Evolutionary conservation across 352 stramenopile genomes (phyloP).

Genomic region (Pythium chondricola): DNA sequence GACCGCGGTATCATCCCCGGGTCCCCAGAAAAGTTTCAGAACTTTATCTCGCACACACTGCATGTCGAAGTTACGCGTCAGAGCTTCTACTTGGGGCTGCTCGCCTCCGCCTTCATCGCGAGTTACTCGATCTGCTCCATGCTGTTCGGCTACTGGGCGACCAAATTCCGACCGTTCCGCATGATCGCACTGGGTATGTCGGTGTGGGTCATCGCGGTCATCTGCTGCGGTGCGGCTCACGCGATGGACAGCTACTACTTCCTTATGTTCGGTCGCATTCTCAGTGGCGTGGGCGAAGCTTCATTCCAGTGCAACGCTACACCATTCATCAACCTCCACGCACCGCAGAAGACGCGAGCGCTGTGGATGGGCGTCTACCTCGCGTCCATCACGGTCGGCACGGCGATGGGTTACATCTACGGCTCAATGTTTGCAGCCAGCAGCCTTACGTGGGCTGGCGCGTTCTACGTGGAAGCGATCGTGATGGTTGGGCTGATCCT

Average conservation of each 20-base stretch:
- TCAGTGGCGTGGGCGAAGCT: conserved; percentile 88
- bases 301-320: conserved; percentile 91
- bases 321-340: conserved; percentile 91
- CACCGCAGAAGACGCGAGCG: conserved; percentile 52
- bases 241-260: conserved; percentile 82
- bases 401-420: conserved; percentile 89
- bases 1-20: conserved; percentile 95
- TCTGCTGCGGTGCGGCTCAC: conserved; percentile 82
- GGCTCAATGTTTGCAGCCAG: conserved; percentile 60
- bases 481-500: conserved; percentile 78
- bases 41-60: conserved; percentile 85
- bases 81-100: conserved; percentile 79
- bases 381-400: conserved; percentile 89
- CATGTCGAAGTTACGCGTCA: conserved; percentile 51
- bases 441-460: conserved; percentile 61
- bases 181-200: conserved; percentile 87
- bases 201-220: conserved; percentile 86
- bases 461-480: conserved; percentile 85
- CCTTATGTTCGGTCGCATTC: conserved; percentile 79
- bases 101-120: conserved; percentile 93
- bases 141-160: conserved; percentile 87
- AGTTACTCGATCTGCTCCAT: conserved; percentile 90
- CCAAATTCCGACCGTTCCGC: conserved; percentile 84
- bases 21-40: conserved; percentile 87
- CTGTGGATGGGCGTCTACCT: conserved; percentile 92